phyloP scores from a whole-genome alignment of 2,329 filamentous ascomycete genomes.

The Sporothrix variecibatus region DNA sequence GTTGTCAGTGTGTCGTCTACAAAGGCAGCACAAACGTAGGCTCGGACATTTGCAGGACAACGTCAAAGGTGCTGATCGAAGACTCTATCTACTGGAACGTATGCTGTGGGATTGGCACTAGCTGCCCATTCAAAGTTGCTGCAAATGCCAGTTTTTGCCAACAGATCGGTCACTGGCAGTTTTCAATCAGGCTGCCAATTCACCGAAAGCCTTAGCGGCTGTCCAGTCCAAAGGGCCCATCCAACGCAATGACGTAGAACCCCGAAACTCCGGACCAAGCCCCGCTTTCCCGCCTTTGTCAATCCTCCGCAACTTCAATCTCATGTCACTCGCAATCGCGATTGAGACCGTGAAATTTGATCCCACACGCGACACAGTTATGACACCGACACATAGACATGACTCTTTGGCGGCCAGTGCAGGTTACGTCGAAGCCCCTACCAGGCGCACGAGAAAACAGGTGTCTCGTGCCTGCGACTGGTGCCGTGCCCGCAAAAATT shows the following conservation, averaged over 20 bases:
- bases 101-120: no score
- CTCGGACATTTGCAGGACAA: no score
- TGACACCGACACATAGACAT: not conserved
- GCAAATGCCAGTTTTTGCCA: no score
- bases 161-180: not conserved
- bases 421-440: not conserved
- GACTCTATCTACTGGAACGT: no score
- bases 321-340: not conserved
- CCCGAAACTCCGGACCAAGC: not conserved
- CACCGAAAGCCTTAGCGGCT: not conserved
- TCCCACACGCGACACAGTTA: not conserved
- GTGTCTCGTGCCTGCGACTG: slow-evolving; percentile 41
- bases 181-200: not conserved
- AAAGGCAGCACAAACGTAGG: no score
- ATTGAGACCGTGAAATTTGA: not conserved
- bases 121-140: no score
- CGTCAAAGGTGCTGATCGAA: no score
- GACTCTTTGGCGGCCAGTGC: not conserved
- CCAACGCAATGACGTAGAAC: not conserved
- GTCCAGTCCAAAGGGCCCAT: no score
- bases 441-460: slow-evolving; percentile 30
- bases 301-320: not conserved
- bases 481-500: slow-evolving; percentile 43
- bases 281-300: not conserved
- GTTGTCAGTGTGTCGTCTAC: no score